Evolutionary conservation across 202 grass and related monocot species (phyloP).

Genomic region (Musa balbisiana): DNA sequence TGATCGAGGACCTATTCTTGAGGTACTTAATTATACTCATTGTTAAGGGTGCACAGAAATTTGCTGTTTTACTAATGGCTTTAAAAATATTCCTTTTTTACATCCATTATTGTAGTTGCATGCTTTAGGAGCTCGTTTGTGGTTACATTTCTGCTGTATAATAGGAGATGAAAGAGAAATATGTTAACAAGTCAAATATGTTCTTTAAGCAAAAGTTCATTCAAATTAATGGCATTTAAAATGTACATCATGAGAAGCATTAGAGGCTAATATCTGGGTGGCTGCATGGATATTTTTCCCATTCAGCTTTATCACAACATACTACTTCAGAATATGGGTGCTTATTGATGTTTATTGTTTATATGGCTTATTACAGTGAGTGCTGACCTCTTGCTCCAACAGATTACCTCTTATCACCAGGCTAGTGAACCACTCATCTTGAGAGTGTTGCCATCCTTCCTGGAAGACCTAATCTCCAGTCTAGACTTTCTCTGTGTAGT

Average conservation of each 20-base stretch:
- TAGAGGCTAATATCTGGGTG: background rate
- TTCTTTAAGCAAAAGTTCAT: too few relatives aligned
- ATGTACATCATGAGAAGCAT: too few relatives aligned
- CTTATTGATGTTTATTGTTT: background rate
- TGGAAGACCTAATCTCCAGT: background rate
- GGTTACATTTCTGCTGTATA: background rate
- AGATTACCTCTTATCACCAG: too few relatives aligned
- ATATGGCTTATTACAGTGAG: background rate
- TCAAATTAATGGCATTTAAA: too few relatives aligned
- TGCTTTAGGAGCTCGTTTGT: background rate
- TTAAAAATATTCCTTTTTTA: background rate
- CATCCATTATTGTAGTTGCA: background rate
- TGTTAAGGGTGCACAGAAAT: background rate
- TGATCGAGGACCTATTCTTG: constrained; percentile 94
- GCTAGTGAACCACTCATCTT: background rate
- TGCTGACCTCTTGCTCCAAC: too few relatives aligned
- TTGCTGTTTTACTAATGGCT: background rate
- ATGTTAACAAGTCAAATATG: too few relatives aligned
- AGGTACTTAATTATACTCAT: constrained; percentile 40
- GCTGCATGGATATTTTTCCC: background rate
- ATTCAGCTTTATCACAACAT: background rate
- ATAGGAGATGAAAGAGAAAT: too few relatives aligned
- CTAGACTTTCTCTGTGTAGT: background rate
- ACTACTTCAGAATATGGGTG: background rate
- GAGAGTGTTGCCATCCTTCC: background rate